Evolutionary conservation across 1,139 yeast genomes (phyloP), one percentile per base, ranked within the genome.

Genomic region (Suhomyces bolitotheri): DNA sequence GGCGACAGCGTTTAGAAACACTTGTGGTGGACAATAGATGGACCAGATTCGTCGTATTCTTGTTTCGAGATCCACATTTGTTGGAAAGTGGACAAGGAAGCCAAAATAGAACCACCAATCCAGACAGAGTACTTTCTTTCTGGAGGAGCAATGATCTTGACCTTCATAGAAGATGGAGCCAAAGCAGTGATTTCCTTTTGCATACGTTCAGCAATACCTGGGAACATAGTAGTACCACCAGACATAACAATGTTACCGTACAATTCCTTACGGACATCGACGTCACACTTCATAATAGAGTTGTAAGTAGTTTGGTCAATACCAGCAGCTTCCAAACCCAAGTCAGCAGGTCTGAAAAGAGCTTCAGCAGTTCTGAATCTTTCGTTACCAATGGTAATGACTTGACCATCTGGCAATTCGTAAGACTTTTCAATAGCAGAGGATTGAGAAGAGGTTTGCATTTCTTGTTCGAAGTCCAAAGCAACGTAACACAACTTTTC

Each of bases 191-290:
- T 89, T 78, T 92, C 97, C 87, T 90, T 92, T 82, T 92, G 97
- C 96, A 92, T 89, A 82, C 98, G 92, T 81, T 92, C 97, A 71
- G 97, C 97, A 71, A 92, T 89, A 80, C 97, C 97, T 74, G 97
- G 97, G 96, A 89, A 90, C 97, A 92, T 88, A 58, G 97, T 90
- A 63, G 97, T 89, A 86, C 97, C 98, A 82, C 98, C 98, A 56
- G 97, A 90, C 95, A 90, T 83, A 69, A 92, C 98, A 66, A 92
- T 92, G 85, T 92, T 92, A 76, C 96, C 95, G 79, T 92, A 92
- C 72, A 92, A 82, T 72, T 92, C 97, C 80, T 88, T 90, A 78
- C 98, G 88, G 58, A 92, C 97, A 76, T 92, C 98, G 60, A 92
- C 85, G 73, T 92, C 98, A 78, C 97, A 90, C 88, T 90, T 90